phyloP scores from a whole-genome alignment of 345 rosid genomes.

The Erodium maritimum region DNA sequence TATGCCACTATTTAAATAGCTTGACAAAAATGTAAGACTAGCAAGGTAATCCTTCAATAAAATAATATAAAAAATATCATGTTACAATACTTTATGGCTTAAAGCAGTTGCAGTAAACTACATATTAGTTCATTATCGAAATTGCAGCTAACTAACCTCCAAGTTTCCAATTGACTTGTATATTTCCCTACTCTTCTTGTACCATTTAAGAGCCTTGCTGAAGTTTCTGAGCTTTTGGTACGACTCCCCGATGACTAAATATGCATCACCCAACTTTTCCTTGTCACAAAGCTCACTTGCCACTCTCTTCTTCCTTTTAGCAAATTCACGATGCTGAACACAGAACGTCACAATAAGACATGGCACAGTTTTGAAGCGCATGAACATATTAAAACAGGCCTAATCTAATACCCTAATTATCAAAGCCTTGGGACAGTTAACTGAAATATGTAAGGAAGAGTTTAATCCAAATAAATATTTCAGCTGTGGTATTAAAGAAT shows the following conservation, averaged over 20 bases:
- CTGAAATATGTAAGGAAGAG: neutral
- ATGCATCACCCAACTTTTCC: slow-evolving; percentile 73
- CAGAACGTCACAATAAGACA: slow-evolving; percentile 8
- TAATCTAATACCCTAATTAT: neutral
- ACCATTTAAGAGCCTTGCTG: slow-evolving; percentile 69
- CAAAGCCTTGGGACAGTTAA: neutral
- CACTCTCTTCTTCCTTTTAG: slow-evolving; percentile 68
- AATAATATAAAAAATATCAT: neutral
- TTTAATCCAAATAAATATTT: neutral
- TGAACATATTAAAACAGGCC: slow-evolving; percentile 2
- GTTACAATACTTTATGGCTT: neutral
- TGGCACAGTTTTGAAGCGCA: slow-evolving; percentile 1
- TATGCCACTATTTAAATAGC: neutral
- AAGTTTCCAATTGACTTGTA: slow-evolving; percentile 56
- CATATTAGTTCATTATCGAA: too few relatives aligned
- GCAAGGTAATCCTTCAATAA: neutral
- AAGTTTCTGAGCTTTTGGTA: slow-evolving; percentile 73
- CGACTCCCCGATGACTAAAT: slow-evolving; percentile 70
- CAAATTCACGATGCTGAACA: slow-evolving; percentile 64
- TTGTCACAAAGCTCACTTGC: slow-evolving; percentile 66
- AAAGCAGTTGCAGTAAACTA: neutral
- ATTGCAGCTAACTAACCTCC: slow-evolving; percentile 46
- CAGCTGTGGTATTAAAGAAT: neutral
- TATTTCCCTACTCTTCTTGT: slow-evolving; percentile 50
- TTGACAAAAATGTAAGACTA: neutral